Percentiles rank a stretch among this genome's conserved stretches.
Conservation (phyloP, 768 basidiomycete species). For the Porpolomopsis calyptriformis region DNA sequence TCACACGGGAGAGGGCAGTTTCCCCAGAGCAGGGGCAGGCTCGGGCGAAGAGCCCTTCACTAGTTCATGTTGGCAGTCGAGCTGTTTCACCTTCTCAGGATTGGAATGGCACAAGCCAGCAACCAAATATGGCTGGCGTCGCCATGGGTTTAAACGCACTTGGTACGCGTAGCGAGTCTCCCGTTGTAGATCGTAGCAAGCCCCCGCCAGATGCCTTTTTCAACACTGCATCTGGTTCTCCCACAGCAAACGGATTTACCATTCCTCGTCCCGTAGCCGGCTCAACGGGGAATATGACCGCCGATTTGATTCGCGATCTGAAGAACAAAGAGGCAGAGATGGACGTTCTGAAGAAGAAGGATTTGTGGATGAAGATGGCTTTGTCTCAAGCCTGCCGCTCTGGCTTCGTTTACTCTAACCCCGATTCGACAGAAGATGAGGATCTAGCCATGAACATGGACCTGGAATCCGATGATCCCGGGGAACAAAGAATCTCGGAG, state of each 20-base stretch:
- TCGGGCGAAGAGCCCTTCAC: conserved; percentile 52
- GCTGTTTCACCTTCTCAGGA: conserved; percentile 48
- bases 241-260: conserved; percentile 38
- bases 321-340: conserved; percentile 77
- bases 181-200: conserved; percentile 26
- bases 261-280: conserved; percentile 35
- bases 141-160: conserved; percentile 42
- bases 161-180: conserved; percentile 27
- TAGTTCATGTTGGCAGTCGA: conserved; percentile 32
- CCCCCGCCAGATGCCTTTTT: conserved; percentile 58
- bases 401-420: conserved; percentile 65
- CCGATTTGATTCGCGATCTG: conserved; percentile 69
- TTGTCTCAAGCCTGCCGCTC: conserved; percentile 62
- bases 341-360: conserved; percentile 62
- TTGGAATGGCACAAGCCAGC: conserved; percentile 26
- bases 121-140: conserved; percentile 44
- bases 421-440: conserved; percentile 27
- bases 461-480: conserved; percentile 30
- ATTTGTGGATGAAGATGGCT: conserved; percentile 79
- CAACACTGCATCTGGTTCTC: conserved; percentile 30
- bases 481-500: conserved; percentile 40
- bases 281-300: conserved; percentile 59
- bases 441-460: conserved; percentile 20
- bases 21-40: conserved; percentile 41
- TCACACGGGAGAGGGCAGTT: conserved; percentile 35